Evolutionary conservation across 306 rosid genomes (phyloP), one percentile per base, ranked within the genome.

Genomic region (Dryas drummondii): DNA sequence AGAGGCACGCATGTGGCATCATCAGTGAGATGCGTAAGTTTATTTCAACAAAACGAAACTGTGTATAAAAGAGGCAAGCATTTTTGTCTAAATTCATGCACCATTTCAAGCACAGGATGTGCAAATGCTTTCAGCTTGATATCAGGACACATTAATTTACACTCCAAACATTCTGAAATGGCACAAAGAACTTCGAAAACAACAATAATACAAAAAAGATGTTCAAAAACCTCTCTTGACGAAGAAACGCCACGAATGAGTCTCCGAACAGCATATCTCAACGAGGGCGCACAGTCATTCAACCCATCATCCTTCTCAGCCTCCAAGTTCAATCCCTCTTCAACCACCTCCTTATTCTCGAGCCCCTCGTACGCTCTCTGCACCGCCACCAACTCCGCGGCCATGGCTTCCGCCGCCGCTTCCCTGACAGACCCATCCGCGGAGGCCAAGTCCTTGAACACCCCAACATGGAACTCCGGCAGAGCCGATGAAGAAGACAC

Each of bases 221-320:
- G 37, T 32, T 32, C 37, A 32, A 32, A 63, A 56, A 93, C 97
- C 97, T 90, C 97, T 86, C 99, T 90, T 0, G 99, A 90, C 0
- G 99, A 94, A 76, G 99, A 94, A 53, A 92, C 96, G 59, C 99
- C 97, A 3, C 99, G 97, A 61, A 94, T 84, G 68, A 94, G 92
- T 71, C 99, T 84, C 1, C 97, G 92, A 45, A 94, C 60, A 6
- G 99, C 99, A 80, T 94, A 94, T 85, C 89, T 84, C 73, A 94
- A 88, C n/a, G 99, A 94, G 9, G 99, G 97, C 0, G 99, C 99
- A 82, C 97, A 94, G 37, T 85, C 83, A 17, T 94, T 91, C 83
- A 94, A 83, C 19, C 99, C 97, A 81, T 94, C 99, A 26, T 94
- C 87, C 74, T 92, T 94, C 79, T 92, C 97, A 16, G 97, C 97